Percentiles rank a stretch among this genome's conserved stretches.
Conservation (phyloP, 805 yeast genomes). For the Hermanozyma aechmeae region DNA sequence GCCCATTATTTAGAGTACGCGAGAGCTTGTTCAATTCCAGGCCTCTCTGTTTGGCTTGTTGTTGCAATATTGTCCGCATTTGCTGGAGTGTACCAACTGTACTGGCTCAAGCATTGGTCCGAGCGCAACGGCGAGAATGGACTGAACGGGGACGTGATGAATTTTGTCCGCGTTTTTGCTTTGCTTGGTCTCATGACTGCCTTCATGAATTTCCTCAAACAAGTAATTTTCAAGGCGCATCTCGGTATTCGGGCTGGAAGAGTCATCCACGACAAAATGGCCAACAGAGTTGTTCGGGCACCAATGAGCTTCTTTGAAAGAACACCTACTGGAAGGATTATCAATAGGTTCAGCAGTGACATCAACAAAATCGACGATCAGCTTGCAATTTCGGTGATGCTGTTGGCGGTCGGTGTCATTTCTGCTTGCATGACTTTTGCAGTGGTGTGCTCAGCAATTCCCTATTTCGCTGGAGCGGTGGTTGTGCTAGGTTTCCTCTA, state of each 20-base stretch:
- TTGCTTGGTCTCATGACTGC: constrained; percentile 46
- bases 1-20: constrained; percentile 45
- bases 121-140: constrained; percentile 37
- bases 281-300: constrained; percentile 40
- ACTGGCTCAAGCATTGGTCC: constrained; percentile 67
- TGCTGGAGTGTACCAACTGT: constrained; percentile 37
- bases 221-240: constrained; percentile 39
- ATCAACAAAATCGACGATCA: constrained; percentile 46
- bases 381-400: constrained; percentile 44
- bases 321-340: constrained; percentile 58
- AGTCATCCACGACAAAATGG: constrained; percentile 49
- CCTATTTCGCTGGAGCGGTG: constrained; percentile 42
- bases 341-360: constrained; percentile 60
- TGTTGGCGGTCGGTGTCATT: constrained; percentile 36
- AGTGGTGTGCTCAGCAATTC: constrained; percentile 46
- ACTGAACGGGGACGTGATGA: constrained; percentile 31
- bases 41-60: constrained; percentile 35
- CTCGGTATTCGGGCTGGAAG: constrained; percentile 51
- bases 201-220: constrained; percentile 35
- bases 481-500: constrained; percentile 45
- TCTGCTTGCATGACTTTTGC: constrained; percentile 40
- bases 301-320: constrained; percentile 66
- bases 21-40: constrained; percentile 47
- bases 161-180: constrained; percentile 47
- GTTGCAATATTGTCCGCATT: constrained; percentile 11